Percentiles rank a stretch among this genome's conserved stretches.
These are phyloP conservation scores for Cutaneotrichosporon sp. DNA, from an alignment of 1,284 basidiomycete genomes.

Conservation along the genomic window DNA sequence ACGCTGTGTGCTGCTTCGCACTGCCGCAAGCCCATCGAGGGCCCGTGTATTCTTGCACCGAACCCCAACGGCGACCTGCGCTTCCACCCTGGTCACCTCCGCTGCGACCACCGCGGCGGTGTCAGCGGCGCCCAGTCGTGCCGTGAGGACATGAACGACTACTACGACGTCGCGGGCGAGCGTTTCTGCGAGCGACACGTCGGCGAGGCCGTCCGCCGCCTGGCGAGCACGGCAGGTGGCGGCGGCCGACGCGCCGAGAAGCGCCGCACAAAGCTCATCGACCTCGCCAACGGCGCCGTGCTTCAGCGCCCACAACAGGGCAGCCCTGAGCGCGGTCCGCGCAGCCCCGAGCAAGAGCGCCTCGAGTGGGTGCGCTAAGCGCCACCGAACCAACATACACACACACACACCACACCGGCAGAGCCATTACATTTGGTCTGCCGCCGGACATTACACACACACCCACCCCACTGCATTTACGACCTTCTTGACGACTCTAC, in stretches of 20 bases:
- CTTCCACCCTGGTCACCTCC: constrained; percentile 78
- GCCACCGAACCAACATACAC: too few relatives aligned
- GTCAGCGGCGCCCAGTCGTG: constrained; percentile 35
- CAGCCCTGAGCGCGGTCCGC: too few relatives aligned
- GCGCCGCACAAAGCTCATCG: constrained; percentile 12
- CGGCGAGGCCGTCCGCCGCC: constrained; percentile 29
- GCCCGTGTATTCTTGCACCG: constrained; percentile 66
- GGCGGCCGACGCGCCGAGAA: constrained; percentile 11
- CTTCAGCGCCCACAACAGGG: too few relatives aligned
- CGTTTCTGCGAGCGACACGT: constrained; percentile 76
- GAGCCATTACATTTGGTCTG: too few relatives aligned
- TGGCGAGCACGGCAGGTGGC: not conserved
- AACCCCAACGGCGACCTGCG: constrained; percentile 61
- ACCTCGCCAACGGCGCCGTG: not conserved
- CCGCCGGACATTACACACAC: too few relatives aligned
- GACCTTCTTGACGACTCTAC: too few relatives aligned
- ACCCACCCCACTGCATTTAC: too few relatives aligned
- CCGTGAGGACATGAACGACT: constrained; percentile 54
- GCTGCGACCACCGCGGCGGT: constrained; percentile 54
- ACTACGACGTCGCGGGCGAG: constrained; percentile 75
- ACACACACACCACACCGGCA: too few relatives aligned
- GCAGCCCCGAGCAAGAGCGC: too few relatives aligned
- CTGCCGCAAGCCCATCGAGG: constrained; percentile 85
- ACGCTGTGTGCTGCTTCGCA: constrained; percentile 69
- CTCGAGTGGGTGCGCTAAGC: too few relatives aligned